A percentile compares a stretch with the other conserved stretches of the same genome.
These are phyloP conservation scores for Wallacemonas sp. DNA, from an alignment of 208 protist genomes.

Conservation along the genomic window DNA sequence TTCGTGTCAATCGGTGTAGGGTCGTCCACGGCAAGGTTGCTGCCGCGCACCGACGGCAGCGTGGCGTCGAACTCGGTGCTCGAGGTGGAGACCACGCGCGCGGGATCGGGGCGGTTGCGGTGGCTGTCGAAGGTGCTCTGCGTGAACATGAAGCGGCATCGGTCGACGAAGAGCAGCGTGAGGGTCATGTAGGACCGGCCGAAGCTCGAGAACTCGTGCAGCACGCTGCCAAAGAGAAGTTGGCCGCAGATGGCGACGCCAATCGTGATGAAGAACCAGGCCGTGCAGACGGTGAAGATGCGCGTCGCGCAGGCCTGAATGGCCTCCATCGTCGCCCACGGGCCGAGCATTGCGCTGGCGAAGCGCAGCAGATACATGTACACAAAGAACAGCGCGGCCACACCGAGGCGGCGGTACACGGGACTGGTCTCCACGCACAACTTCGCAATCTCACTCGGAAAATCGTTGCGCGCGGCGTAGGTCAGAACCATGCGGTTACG, in stretches of 20 bases:
- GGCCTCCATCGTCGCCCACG: slow-evolving; percentile 19
- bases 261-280: slow-evolving; percentile 23
- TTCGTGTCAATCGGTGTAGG: slow-evolving; percentile 7
- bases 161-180: slow-evolving; percentile 22
- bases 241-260: slow-evolving; percentile 13
- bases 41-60: slow-evolving; percentile 20
- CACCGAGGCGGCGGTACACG: slow-evolving; percentile 15
- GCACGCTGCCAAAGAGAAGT: slow-evolving; percentile 12
- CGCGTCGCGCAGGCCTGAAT: slow-evolving; percentile 8
- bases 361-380: slow-evolving; percentile 22
- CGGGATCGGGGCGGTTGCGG: neutral
- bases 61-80: slow-evolving; percentile 22
- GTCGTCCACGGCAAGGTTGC: slow-evolving; percentile 5
- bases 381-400: slow-evolving; percentile 24
- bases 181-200: slow-evolving; percentile 20
- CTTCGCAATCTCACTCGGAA: slow-evolving; percentile 17
- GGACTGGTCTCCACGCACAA: slow-evolving; percentile 16
- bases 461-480: slow-evolving; percentile 20
- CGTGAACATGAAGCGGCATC: slow-evolving; percentile 21
- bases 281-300: neutral
- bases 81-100: neutral
- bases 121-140: slow-evolving; percentile 5
- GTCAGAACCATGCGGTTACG: neutral
- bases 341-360: neutral
- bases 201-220: slow-evolving; percentile 23